These are phyloP conservation scores for Diaporthe velutina DNA, from an alignment of 2,329 filamentous ascomycete species.

Conservation along the genomic window DNA sequence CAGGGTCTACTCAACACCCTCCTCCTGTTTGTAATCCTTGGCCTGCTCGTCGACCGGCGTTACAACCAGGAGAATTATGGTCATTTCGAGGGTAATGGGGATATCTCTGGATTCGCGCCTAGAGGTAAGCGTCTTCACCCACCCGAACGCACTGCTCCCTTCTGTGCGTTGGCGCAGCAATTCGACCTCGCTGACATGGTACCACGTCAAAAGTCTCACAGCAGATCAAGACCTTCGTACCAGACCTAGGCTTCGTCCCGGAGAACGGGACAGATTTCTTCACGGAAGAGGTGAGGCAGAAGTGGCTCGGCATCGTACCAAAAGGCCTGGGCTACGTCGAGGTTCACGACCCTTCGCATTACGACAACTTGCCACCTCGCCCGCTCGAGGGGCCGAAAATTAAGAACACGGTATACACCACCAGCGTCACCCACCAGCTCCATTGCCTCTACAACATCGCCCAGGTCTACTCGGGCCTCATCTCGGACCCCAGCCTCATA, in stretches of 20 bases:
- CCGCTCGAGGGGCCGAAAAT: constrained; percentile 47
- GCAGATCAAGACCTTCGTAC: constrained; percentile 54
- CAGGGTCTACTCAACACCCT: constrained; percentile 50
- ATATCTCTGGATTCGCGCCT: constrained; percentile 56
- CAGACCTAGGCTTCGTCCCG: constrained; percentile 53
- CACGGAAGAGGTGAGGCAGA: constrained; percentile 47
- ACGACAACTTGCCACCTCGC: constrained; percentile 52
- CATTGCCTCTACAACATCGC: constrained; percentile 58
- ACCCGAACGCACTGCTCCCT: neutral
- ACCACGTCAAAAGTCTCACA: constrained; percentile 53
- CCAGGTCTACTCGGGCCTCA: constrained; percentile 50
- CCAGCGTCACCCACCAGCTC: constrained; percentile 58
- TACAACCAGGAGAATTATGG: constrained; percentile 40
- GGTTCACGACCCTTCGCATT: constrained; percentile 50
- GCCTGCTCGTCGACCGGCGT: constrained; percentile 50
- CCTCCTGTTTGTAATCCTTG: constrained; percentile 51
- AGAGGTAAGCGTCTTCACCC: constrained; percentile 46
- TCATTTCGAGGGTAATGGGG: constrained; percentile 51
- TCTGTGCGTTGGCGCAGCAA: neutral
- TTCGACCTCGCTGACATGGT: neutral
- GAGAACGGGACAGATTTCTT: constrained; percentile 56
- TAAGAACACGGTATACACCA: constrained; percentile 53
- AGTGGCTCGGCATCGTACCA: constrained; percentile 56
- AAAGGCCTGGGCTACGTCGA: constrained; percentile 56
- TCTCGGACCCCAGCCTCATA: constrained; percentile 45